Evolutionary conservation across 1,284 basidiomycete genomes (phyloP).

Genomic region (Sporisorium graminicola): DNA sequence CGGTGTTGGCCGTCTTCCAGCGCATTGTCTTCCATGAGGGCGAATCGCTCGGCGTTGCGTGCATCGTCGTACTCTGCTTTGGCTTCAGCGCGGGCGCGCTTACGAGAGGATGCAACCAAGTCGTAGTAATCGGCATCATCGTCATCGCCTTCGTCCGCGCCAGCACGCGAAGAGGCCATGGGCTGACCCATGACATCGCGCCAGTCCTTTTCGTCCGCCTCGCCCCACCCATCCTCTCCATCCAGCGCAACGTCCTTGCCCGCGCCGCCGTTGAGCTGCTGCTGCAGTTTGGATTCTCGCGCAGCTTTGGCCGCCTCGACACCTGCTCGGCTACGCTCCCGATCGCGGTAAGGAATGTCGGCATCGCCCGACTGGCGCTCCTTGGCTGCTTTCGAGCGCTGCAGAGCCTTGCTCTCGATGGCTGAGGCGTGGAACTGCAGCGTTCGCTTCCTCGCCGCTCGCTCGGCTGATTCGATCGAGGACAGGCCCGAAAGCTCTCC

Average conservation of each 20-base stretch:
- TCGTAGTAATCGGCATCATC: constrained; percentile 67
- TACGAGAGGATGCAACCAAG: constrained; percentile 54
- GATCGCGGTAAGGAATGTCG: constrained; percentile 68
- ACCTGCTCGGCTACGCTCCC: constrained; percentile 59
- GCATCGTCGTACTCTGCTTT: constrained; percentile 65
- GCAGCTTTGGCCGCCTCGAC: constrained; percentile 64
- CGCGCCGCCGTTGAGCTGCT: constrained; percentile 29
- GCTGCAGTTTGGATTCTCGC: constrained; percentile 45
- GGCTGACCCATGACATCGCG: constrained; percentile 63
- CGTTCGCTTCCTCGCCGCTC: constrained; percentile 54
- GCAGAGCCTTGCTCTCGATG: constrained; percentile 47
- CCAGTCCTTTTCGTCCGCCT: constrained; percentile 62
- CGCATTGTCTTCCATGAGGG: constrained; percentile 55
- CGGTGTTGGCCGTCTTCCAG: constrained; percentile 66
- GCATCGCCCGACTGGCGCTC: constrained; percentile 63
- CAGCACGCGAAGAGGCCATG: constrained; percentile 18
- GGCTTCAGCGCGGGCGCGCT: constrained; percentile 53
- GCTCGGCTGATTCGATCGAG: constrained; percentile 59
- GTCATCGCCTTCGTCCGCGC: constrained; percentile 29
- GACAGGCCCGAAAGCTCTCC: constrained; percentile 63
- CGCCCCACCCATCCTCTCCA: constrained; percentile 61
- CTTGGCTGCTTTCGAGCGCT: constrained; percentile 47
- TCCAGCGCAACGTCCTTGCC: constrained; percentile 40
- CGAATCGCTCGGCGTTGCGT: constrained; percentile 55
- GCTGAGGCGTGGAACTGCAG: constrained; percentile 66